Base-by-base conservation (phyloP, 1,139 yeast species). In the Taphrina sp. region DNA sequence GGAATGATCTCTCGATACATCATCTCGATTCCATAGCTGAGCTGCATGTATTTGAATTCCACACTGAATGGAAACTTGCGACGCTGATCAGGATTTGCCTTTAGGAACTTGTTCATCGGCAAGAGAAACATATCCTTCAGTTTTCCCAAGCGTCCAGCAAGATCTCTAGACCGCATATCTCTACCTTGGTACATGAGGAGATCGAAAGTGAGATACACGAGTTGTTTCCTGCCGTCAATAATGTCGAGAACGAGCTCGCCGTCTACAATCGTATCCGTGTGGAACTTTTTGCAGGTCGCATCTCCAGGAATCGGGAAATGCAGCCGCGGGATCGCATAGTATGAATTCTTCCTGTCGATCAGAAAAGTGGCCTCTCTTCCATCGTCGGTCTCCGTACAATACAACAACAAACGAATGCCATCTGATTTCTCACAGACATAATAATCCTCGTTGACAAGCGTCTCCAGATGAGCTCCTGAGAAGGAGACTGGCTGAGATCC, bases 401-500 rank as follows among this genome's bases (percentile, higher is more conserved):
- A 90, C 65, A 87, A 73, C 41, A 92, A 72, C 60, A 95, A 87
- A 57, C 99, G 75, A 55, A 92, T 73, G 0, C 99, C 99, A 69
- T 94, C 98, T 0, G 95, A 82, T 68, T 94, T 94, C 66, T 94
- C 99, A 72, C 98, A 92, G 0, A 92, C 98, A 64, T 81, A 84
- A 67, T 62, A 67, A 64, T 84, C 89, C 56, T 78, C 78, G 2
- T 73, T 72, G 67, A 78, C 68, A 51, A 92, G 72, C 34, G 81
- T 80, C 54, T 80, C 80, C 4, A 74, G 73, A 37, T 90, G 96
- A 38, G 75, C 74, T 59, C 88, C 75, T 46, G 87, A 83, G 68
- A 94, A 90, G 34, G 96, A 87, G 1, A 92, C 88, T 0, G 99
- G 99, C 70, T 94, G 98, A 0, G 96, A 83, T 0, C 97, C 97